These are phyloP conservation scores for Diaporthe destruens DNA, from an alignment of 2,329 filamentous ascomycete species.

Conservation along the genomic window DNA sequence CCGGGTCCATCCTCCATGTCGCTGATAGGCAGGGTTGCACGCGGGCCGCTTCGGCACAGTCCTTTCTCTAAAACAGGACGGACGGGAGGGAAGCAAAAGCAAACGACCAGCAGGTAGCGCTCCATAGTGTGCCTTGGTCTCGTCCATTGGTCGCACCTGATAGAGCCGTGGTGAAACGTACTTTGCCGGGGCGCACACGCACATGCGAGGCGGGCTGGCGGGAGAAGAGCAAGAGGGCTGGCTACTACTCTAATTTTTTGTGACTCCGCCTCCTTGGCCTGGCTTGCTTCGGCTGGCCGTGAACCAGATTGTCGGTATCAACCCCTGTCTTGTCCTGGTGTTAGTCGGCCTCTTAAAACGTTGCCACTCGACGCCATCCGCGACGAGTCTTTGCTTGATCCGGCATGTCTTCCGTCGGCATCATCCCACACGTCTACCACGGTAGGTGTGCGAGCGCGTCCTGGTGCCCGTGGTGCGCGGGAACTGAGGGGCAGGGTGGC, in stretches of 20 bases:
- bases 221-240: conserved; percentile 26
- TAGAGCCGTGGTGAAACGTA: conserved; percentile 21
- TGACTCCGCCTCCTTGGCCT: conserved; percentile 28
- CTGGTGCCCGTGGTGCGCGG: neutral
- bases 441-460: conserved; percentile 1
- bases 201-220: conserved; percentile 9
- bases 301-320: conserved; percentile 33
- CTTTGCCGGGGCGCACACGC: conserved; percentile 24
- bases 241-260: conserved; percentile 19
- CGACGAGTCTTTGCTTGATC: conserved; percentile 31
- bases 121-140: conserved; percentile 33
- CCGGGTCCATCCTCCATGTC: conserved; percentile 22
- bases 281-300: conserved; percentile 30
- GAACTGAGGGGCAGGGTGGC: conserved; percentile 10
- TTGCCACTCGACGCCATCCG: conserved; percentile 37
- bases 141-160: conserved; percentile 30
- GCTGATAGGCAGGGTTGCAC: conserved; percentile 32
- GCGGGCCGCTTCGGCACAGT: conserved; percentile 40
- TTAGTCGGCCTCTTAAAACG: conserved; percentile 7
- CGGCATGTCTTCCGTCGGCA: conserved; percentile 18
- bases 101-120: conserved; percentile 19
- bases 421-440: conserved; percentile 1
- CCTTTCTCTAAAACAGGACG: conserved; percentile 35
- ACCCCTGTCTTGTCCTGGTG: conserved; percentile 23
- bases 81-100: conserved; percentile 30